Evolutionary conservation across 352 stramenopile species (phyloP).

Genomic region (Pythium oligandrum): DNA sequence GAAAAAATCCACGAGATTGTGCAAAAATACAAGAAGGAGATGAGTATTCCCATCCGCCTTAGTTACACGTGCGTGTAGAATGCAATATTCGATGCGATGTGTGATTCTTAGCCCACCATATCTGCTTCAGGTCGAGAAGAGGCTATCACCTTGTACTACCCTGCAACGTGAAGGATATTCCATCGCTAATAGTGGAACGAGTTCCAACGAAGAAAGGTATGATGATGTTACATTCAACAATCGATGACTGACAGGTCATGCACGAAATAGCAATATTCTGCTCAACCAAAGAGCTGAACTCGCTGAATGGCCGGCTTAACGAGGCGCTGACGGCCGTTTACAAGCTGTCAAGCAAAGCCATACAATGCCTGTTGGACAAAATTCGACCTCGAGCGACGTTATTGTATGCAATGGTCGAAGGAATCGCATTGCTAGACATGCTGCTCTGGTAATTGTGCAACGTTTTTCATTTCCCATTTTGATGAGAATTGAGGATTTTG

Average conservation of each 20-base stretch:
- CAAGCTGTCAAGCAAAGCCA: constrained; percentile 82
- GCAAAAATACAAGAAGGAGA: constrained; percentile 67
- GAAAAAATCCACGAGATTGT: constrained; percentile 77
- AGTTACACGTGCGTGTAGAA: constrained; percentile 81
- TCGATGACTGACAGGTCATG: background rate
- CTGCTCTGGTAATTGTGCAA: constrained; percentile 63
- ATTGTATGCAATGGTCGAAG: constrained; percentile 87
- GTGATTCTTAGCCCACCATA: no score
- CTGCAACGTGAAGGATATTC: constrained; percentile 46
- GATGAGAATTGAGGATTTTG: background rate
- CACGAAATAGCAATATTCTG: constrained; percentile 65
- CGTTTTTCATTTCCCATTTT: background rate
- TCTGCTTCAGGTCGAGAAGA: constrained; percentile 34
- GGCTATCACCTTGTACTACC: constrained; percentile 73
- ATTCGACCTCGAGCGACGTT: constrained; percentile 64
- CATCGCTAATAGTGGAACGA: constrained; percentile 56
- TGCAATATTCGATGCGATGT: no score
- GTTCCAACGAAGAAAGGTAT: constrained; percentile 59
- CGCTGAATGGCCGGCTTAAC: constrained; percentile 74
- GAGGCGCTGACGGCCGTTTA: constrained; percentile 85
- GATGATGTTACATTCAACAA: no score
- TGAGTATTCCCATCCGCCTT: constrained; percentile 57
- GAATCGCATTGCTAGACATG: constrained; percentile 88
- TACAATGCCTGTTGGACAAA: constrained; percentile 77
- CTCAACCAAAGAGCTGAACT: constrained; percentile 86